A percentile compares a stretch with the other conserved stretches of the same genome.
These are phyloP conservation scores for Pulveroboletus frians DNA, from an alignment of 768 basidiomycete genomes.

Conservation along the genomic window DNA sequence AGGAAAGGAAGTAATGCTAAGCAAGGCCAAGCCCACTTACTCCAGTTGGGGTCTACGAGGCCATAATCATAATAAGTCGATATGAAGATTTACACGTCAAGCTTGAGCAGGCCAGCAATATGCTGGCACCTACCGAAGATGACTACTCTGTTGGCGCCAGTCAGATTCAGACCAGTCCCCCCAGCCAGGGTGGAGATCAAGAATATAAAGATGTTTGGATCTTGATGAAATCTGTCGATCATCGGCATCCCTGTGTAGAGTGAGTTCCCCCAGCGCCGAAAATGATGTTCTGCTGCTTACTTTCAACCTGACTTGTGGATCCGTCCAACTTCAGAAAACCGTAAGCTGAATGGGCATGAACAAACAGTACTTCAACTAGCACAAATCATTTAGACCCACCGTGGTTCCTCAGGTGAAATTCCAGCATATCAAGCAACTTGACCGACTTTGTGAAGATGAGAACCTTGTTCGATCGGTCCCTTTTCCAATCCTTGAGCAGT, in stretches of 20 bases:
- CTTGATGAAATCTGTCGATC: constrained; percentile 78
- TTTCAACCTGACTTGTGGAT: constrained; percentile 56
- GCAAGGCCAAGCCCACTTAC: constrained; percentile 45
- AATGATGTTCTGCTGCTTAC: constrained; percentile 39
- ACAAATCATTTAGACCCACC: constrained; percentile 31
- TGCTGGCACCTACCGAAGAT: constrained; percentile 60
- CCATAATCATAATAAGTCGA: too few relatives aligned
- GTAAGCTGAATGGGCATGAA: constrained; percentile 35
- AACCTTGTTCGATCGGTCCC: constrained; percentile 73
- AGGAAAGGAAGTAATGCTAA: background rate
- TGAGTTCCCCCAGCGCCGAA: background rate
- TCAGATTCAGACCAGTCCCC: constrained; percentile 86
- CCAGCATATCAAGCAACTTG: constrained; percentile 81
- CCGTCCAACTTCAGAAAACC: constrained; percentile 77
- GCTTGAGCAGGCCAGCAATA: background rate
- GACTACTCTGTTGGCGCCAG: constrained; percentile 91
- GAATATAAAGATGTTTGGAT: constrained; percentile 71
- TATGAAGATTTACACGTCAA: background rate
- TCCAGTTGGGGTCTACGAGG: constrained; percentile 85
- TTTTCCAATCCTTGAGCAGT: constrained; percentile 62
- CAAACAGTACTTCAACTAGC: background rate
- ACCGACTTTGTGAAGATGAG: constrained; percentile 92
- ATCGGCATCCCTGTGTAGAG: constrained; percentile 64
- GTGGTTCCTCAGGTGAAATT: constrained; percentile 60
- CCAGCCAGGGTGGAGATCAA: constrained; percentile 90